Evolutionary conservation across 2,329 filamentous ascomycete species (phyloP).

Genomic region (Grosmannia huntii): DNA sequence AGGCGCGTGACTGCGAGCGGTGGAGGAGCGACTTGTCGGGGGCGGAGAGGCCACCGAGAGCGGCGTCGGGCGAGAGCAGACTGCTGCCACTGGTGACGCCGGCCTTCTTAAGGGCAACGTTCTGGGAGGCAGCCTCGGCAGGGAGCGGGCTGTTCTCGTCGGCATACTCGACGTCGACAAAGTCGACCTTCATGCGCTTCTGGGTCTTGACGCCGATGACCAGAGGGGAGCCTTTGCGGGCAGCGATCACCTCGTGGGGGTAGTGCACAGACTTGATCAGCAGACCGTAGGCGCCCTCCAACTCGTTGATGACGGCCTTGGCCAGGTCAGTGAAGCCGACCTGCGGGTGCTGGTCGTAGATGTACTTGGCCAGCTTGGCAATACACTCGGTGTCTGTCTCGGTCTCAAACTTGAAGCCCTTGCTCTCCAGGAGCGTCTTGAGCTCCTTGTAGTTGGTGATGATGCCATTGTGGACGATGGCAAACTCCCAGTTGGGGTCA

Average conservation of each 20-base stretch:
- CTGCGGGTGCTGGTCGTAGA: slow-evolving; percentile 85
- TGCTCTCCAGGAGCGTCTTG: slow-evolving; percentile 80
- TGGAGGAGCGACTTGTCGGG: slow-evolving; percentile 97
- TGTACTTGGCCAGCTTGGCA: slow-evolving; percentile 96
- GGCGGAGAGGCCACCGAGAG: slow-evolving; percentile 50
- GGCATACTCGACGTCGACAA: slow-evolving; percentile 95
- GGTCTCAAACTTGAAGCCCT: slow-evolving; percentile 98
- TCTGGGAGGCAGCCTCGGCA: slow-evolving; percentile 90
- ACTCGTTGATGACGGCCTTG: slow-evolving; percentile 96
- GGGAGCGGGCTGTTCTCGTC: slow-evolving; percentile 75
- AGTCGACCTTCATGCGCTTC: slow-evolving; percentile 99
- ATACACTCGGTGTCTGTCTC: slow-evolving; percentile 99
- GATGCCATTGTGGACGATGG: slow-evolving; percentile 98
- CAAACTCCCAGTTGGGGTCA: slow-evolving; percentile 90
- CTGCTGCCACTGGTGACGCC: slow-evolving; percentile 60
- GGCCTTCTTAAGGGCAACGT: slow-evolving; percentile 88
- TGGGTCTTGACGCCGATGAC: slow-evolving; percentile 94
- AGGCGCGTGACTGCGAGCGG: slow-evolving; percentile 95
- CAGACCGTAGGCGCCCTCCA: slow-evolving; percentile 94
- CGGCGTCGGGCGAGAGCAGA: slow-evolving; percentile 44
- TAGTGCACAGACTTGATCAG: slow-evolving; percentile 98
- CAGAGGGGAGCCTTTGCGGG: slow-evolving; percentile 94
- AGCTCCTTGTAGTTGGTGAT: slow-evolving; percentile 99
- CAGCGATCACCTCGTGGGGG: slow-evolving; percentile 93
- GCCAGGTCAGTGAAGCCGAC: slow-evolving; percentile 94